These are phyloP conservation scores for Leishmania lainsoni DNA, from an alignment of 208 protist species.

Conservation along the genomic window DNA sequence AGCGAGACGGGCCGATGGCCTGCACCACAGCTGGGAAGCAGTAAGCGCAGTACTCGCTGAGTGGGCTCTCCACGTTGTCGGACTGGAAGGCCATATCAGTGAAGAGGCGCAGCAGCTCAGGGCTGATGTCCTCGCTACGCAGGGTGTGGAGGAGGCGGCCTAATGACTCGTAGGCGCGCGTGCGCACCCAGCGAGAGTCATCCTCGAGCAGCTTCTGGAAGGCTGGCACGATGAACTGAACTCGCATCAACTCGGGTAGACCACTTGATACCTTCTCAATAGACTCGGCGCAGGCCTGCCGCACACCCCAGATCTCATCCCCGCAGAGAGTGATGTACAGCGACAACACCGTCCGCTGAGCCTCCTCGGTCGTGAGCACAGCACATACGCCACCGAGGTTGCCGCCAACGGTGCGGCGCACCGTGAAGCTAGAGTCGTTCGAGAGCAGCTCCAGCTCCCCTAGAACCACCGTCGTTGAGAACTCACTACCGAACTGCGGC, in stretches of 20 bases:
- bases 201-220: slow-evolving; percentile 84
- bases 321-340: slow-evolving; percentile 89
- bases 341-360: slow-evolving; percentile 70
- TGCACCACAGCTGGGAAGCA: slow-evolving; percentile 94
- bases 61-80: slow-evolving; percentile 87
- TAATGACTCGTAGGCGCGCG: slow-evolving; percentile 87
- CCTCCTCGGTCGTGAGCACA: slow-evolving; percentile 52
- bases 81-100: slow-evolving; percentile 93
- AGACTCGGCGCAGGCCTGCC: slow-evolving; percentile 93
- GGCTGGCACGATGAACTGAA: slow-evolving; percentile 64
- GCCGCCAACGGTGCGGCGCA: slow-evolving; percentile 85
- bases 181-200: slow-evolving; percentile 93
- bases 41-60: slow-evolving; percentile 93
- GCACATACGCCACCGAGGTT: slow-evolving; percentile 83
- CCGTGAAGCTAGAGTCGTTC: slow-evolving; percentile 90
- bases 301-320: slow-evolving; percentile 97
- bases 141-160: slow-evolving; percentile 94
- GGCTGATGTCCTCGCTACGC: slow-evolving; percentile 76
- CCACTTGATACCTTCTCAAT: slow-evolving; percentile 73
- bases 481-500: slow-evolving; percentile 68
- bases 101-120: slow-evolving; percentile 85
- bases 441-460: slow-evolving; percentile 84
- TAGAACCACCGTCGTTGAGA: slow-evolving; percentile 73
- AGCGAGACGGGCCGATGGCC: slow-evolving; percentile 83
- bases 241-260: slow-evolving; percentile 60